Base-by-base conservation (phyloP, 2,329 filamentous ascomycete species). In the Alternaria consortialis region DNA sequence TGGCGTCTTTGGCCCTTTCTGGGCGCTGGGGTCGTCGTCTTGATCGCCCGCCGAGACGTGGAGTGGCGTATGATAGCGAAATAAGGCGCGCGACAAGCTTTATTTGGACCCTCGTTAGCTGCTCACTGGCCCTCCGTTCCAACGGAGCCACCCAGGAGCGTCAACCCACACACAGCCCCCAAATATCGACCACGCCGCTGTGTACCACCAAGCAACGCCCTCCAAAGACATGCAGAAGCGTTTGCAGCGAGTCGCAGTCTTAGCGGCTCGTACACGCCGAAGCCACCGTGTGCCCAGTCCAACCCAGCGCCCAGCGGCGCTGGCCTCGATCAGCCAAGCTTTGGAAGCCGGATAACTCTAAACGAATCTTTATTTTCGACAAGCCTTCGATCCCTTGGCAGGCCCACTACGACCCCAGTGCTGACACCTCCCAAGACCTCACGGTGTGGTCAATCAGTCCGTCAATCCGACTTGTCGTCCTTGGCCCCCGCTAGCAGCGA, bases 1-100 rank as follows among this genome's bases (percentile, higher is more conserved):
- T 50, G 46, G 31, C 46, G 46, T 36, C 68, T 68, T 71, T 64
- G 66, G 70, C 47, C 66, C 62, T 66, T 70, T 73, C 69, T 73
- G 61, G 70, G 73, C 70, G 68, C 70, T 69, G 67, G 62, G 62
- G 66, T 69, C 66, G 65, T 65, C 62, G 54, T 68, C 58, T 58
- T 74, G 76, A 77, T 77, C 74, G 72, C 64, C 56, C 73, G 73
- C 74, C 73, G 62, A 76, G 71, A 64, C 69, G 68, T 74, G 72
- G 70, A 67, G 72, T 75, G 74, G 74, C 74, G 73, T 69, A 66
- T 69, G 70, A 75, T 71, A 73, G 73, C 65, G 69, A 73, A 72
- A 74, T 71, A 75, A 74, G 71, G 70, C 72, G 73, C 71, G 69
- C 62, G 69, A 70, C 74, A 77, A 78, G 75, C 74, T 78, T 77